phyloP scores from a whole-genome alignment of 768 basidiomycete genomes.

The Galerina sulciceps region DNA sequence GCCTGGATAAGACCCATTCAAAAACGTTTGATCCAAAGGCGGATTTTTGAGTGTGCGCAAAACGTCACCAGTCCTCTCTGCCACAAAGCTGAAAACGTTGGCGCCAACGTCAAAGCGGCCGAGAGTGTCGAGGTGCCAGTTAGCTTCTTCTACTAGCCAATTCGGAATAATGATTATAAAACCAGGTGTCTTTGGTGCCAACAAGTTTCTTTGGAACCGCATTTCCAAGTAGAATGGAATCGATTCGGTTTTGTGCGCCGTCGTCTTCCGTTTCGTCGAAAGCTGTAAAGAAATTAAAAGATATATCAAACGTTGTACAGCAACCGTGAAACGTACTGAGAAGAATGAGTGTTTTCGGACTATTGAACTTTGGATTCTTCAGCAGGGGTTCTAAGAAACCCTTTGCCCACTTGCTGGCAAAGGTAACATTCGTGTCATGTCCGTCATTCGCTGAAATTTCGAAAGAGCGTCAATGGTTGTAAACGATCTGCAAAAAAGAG shows the following conservation, averaged over 20 bases:
- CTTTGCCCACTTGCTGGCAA: conserved; percentile 46
- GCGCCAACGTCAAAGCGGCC: conserved; percentile 61
- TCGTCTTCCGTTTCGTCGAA: conserved; percentile 55
- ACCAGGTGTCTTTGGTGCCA: conserved; percentile 53
- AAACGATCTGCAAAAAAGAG: background rate
- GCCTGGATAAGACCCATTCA: conserved; percentile 32
- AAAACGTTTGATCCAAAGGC: conserved; percentile 9
- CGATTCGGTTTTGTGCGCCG: conserved; percentile 49
- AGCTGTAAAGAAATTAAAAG: conserved; percentile 20
- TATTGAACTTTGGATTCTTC: conserved; percentile 55
- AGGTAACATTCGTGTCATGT: conserved; percentile 62
- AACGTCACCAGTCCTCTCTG: conserved; percentile 46
- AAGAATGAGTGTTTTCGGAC: conserved; percentile 55
- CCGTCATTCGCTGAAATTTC: conserved; percentile 50
- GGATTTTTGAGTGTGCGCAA: conserved; percentile 20
- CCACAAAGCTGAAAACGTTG: conserved; percentile 60
- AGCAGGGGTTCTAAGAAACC: conserved; percentile 60
- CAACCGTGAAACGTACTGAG: conserved; percentile 33
- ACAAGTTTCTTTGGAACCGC: conserved; percentile 45
- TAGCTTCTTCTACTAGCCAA: conserved; percentile 60
- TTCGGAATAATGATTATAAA: conserved; percentile 65
- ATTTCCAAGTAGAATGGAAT: conserved; percentile 42
- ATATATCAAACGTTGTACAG: background rate
- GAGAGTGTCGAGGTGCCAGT: conserved; percentile 65
- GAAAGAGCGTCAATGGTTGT: background rate